Base-by-base conservation (phyloP, 768 basidiomycete species). In the Tricholoma flavovirens region DNA sequence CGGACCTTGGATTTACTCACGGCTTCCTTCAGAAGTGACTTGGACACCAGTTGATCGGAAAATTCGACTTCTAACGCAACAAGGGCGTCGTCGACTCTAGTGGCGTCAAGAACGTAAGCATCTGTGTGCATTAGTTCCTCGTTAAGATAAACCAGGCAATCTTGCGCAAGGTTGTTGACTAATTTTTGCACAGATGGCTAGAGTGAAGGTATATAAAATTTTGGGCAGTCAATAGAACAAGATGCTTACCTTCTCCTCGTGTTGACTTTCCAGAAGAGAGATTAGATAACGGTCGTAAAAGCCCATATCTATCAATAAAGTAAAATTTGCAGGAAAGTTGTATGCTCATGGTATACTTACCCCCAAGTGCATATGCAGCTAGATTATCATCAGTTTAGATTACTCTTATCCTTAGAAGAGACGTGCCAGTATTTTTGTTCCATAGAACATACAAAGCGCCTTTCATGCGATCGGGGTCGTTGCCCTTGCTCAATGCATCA, bases 391-490 rank as follows among this genome's bases (percentile, higher is more conserved):
- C 49, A 66, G 53, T 12, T 56, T 58, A 21, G 30, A 10, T 33
- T 21, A 42, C 54, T 32, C 53, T 36, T 40, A 6, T 24, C 48
- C 46, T 57, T 54, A 33, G 49, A 51, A 22, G 4, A 51, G 11
- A 60, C 81, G 7, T 30, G 87, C 87, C 79, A 53, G 78, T 84
- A 29, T 81, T 84, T 69, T 87, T 88, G 62, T 86, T 84, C 73
- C 83, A 83, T 9, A 91, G 70, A 17, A 90, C 77, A 66, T 93
- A 94, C 38, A 96, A 74, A 15, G 92, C 93, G 7, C 96, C 96
- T 73, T 98, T 98, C 85, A 97, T 95, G 22, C 88, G 80, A 69
- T 98, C 94, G 9, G 93, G 88, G 65, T 95, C 92, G 56, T 81
- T 85, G 5, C 89, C 93, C 64, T 83, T 87, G 54, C 71, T 70